Conservation (phyloP, 768 basidiomycete genomes). For the Leccinum obscurum region DNA sequence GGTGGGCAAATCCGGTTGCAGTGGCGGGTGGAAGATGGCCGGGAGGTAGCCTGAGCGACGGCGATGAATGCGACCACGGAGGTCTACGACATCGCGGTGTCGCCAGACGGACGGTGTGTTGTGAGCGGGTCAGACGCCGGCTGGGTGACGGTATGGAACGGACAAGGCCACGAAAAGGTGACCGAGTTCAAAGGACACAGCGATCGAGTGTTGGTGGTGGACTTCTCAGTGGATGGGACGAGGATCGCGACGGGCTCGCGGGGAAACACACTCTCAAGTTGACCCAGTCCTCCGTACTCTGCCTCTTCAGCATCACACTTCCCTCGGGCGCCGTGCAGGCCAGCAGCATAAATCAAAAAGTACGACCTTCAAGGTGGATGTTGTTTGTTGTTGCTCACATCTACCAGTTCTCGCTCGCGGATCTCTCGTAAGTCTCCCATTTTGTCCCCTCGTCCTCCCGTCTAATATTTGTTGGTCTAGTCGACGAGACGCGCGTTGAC, state of each 20-base stretch:
- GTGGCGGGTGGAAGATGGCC: background rate
- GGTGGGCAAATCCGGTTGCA: background rate
- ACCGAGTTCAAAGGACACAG: background rate
- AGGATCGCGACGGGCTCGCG: background rate
- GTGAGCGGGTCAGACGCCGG: background rate
- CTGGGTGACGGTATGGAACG: background rate
- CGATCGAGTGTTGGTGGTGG: background rate
- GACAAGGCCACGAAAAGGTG: background rate
- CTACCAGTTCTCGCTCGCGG: too few relatives aligned
- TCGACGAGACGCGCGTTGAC: too few relatives aligned
- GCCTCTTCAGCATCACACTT: too few relatives aligned
- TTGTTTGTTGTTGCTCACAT: too few relatives aligned
- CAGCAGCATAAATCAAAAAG: too few relatives aligned
- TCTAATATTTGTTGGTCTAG: too few relatives aligned
- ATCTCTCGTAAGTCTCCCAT: too few relatives aligned
- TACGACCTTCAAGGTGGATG: too few relatives aligned
- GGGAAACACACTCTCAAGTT: background rate
- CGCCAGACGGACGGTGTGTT: background rate
- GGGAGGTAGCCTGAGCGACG: background rate
- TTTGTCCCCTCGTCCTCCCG: too few relatives aligned
- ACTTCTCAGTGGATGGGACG: background rate
- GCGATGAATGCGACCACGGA: background rate
- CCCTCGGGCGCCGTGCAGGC: too few relatives aligned
- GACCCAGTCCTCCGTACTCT: too few relatives aligned
- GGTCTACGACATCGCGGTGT: background rate